Base-by-base conservation (phyloP, 192 early-diverging fungal genomes). In the Coemansia sp. region DNA sequence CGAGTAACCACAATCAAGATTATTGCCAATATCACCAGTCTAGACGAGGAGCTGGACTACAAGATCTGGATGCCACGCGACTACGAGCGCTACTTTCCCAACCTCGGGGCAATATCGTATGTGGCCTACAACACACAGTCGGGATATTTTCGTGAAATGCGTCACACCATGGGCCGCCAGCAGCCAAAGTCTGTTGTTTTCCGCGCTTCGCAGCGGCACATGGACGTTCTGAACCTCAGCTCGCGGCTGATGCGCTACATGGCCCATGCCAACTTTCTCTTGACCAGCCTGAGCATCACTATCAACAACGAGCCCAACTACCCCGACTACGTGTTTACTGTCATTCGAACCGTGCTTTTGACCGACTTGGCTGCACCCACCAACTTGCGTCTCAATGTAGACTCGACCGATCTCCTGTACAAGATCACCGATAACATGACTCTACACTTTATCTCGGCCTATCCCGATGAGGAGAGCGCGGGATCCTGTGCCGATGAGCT, bases 21-120 rank as follows among this genome's bases (percentile, higher is more conserved):
- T 27, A 64, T 76, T 34, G 63, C 35, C 50, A 53, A 42, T 40
- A 68, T 76, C 13, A 54, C 33, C 14, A 22, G 56, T 13, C 43
- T 76, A 7, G 62, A 65, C 47, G 72, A 76, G 35, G 72, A 76
- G 40, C 50, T 76, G 29, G 65, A 49, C 36, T 76, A 76, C 58
- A 76, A 76, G 55, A 32, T 76, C 22, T 76, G 72, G 72, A 76
- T 76, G 72, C 72, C 72, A 2, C 61, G 72, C 47, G 72, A 76
- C 58, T 76, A 76, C 39, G 50, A 56, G 53, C 65, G 72, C 27
- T 76, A 65, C 53, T 76, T 76, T 43, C 72, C 72, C 3, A 76
- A 65, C 36, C 62, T 76, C 32, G 41, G 38, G 27, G 51, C 47
- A 37, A 61, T 76, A 23, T 68, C 72, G 43, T 76, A 68, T 30